phyloP scores from a whole-genome alignment of 192 early-diverging fungal genomes.

The Geranomyces variabilis region DNA sequence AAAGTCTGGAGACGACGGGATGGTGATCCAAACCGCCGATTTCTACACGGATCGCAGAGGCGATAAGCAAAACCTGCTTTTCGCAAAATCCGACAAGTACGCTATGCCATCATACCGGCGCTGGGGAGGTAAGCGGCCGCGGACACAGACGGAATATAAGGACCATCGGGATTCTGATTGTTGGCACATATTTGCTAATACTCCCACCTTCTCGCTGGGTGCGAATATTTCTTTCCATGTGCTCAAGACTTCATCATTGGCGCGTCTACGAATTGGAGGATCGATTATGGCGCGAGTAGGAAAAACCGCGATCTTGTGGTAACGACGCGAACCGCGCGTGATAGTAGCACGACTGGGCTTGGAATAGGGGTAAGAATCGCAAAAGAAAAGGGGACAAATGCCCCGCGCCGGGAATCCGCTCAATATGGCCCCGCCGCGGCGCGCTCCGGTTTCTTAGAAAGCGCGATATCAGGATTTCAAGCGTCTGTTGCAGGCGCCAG shows the following conservation, averaged over 20 bases:
- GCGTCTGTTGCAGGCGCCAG: slow-evolving; percentile 4
- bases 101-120: slow-evolving; percentile 19
- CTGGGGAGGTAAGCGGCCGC: slow-evolving; percentile 20
- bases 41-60: slow-evolving; percentile 30
- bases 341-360: background rate
- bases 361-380: background rate
- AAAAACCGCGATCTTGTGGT: slow-evolving; percentile 16
- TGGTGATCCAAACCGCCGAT: slow-evolving; percentile 17
- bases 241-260: slow-evolving; percentile 18
- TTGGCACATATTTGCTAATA: too few relatives aligned
- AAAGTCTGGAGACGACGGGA: background rate
- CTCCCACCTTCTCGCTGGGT: too few relatives aligned
- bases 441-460: slow-evolving; percentile 8
- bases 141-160: background rate
- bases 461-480: slow-evolving; percentile 28
- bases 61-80: slow-evolving; percentile 24
- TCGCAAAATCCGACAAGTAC: background rate
- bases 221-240: too few relatives aligned
- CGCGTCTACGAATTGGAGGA: slow-evolving; percentile 6
- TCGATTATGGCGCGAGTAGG: slow-evolving; percentile 8
- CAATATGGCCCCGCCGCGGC: too few relatives aligned
- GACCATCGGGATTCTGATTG: too few relatives aligned
- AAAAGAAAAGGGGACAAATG: too few relatives aligned
- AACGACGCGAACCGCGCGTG: background rate
- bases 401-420: too few relatives aligned